Percentiles rank a stretch among this genome's conserved stretches.
phyloP scores from a whole-genome alignment of 345 rosid species.

The Hevea brasiliensis region DNA sequence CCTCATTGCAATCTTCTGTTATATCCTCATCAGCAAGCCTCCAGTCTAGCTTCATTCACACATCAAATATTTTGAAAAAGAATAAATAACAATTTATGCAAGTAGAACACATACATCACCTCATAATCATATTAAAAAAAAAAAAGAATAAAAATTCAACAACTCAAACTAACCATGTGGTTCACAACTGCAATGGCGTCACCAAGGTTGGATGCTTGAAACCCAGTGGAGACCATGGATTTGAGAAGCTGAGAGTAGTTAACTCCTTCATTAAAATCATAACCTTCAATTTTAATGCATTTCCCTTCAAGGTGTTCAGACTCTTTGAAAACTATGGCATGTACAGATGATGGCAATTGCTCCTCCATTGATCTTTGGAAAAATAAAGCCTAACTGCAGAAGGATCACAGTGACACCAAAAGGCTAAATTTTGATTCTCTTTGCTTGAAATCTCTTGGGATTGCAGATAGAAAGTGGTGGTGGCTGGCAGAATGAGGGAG shows the following conservation, averaged over 20 bases:
- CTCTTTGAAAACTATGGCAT: constrained; percentile 68
- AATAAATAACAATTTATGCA: not conserved
- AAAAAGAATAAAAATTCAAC: not conserved
- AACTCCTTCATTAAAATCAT: constrained; percentile 76
- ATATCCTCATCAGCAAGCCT: constrained; percentile 69
- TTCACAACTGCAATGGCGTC: constrained; percentile 77
- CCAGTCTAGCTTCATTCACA: constrained; percentile 80
- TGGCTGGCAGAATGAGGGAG: too few species aligned
- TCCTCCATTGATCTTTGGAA: constrained; percentile 40
- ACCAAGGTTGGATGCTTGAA: constrained; percentile 95
- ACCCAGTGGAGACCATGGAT: constrained; percentile 82
- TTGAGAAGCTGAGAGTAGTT: constrained; percentile 52
- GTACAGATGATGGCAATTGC: constrained; percentile 48
- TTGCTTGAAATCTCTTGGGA: too few species aligned
- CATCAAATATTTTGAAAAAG: not conserved
- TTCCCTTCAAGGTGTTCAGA: constrained; percentile 70
- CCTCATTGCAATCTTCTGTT: constrained; percentile 65
- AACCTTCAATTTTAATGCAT: constrained; percentile 63
- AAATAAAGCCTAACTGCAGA: not conserved
- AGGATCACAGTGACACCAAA: not conserved
- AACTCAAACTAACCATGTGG: constrained; percentile 58
- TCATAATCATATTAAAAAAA: not conserved
- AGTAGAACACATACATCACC: too few species aligned
- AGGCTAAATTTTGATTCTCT: too few species aligned
- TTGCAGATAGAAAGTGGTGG: too few species aligned